Evolutionary conservation across 106 monocot genomes (phyloP).

Genomic region (Cymbidium sinense): DNA sequence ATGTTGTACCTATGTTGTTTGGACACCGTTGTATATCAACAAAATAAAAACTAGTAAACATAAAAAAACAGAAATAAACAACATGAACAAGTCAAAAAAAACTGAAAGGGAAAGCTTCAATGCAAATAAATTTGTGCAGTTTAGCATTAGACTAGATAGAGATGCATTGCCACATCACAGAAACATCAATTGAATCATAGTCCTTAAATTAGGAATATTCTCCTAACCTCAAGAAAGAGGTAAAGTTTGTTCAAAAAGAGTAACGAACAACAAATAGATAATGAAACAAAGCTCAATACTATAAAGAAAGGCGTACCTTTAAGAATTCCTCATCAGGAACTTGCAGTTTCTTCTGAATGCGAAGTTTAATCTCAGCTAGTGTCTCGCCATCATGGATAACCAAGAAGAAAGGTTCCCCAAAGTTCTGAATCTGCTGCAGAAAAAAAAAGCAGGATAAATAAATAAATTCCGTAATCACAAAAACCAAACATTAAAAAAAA

Average conservation of each 20-base stretch:
- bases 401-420: slow-evolving; percentile 81
- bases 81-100: background rate
- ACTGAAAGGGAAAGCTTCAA: background rate
- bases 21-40: background rate
- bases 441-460: background rate
- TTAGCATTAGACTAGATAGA: background rate
- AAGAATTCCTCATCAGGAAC: slow-evolving; percentile 76
- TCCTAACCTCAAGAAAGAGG: background rate
- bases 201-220: background rate
- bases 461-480: background rate
- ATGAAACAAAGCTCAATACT: background rate
- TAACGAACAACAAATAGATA: slow-evolving; percentile 5
- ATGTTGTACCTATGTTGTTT: background rate
- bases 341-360: slow-evolving; percentile 72
- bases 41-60: background rate
- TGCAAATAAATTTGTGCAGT: background rate
- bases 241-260: background rate
- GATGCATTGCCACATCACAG: background rate
- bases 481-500: background rate
- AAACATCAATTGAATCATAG: background rate
- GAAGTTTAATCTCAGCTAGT: slow-evolving; percentile 51
- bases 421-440: slow-evolving; percentile 63
- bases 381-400: slow-evolving; percentile 77
- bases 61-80: background rate
- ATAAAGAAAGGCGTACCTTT: slow-evolving; percentile 38